These are phyloP conservation scores for Neurospora terricola DNA, from an alignment of 495 filamentous ascomycete species.

Conservation along the genomic window DNA sequence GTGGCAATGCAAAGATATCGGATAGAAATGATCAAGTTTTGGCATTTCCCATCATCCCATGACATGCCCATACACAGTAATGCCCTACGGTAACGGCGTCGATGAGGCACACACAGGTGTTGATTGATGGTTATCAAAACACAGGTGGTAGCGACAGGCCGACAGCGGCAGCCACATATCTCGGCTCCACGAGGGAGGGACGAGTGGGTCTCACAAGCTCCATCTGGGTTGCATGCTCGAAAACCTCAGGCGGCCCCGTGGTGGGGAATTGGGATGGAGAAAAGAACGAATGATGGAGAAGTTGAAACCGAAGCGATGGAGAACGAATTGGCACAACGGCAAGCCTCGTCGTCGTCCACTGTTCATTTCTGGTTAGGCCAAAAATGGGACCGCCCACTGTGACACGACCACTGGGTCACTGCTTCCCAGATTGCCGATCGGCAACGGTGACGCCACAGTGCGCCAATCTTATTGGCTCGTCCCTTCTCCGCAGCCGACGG, in stretches of 20 bases:
- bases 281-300: neutral
- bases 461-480: slow-evolving; percentile 2
- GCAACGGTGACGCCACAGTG: slow-evolving; percentile 12
- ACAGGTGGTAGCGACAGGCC: neutral
- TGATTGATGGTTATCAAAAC: neutral
- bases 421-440: slow-evolving; percentile 10
- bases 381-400: neutral
- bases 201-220: neutral
- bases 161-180: neutral
- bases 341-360: neutral
- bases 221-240: neutral
- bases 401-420: neutral
- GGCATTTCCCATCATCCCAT: neutral
- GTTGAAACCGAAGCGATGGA: neutral
- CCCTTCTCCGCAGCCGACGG: neutral
- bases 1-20: neutral
- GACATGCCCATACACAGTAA: neutral
- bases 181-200: neutral
- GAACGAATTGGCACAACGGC: neutral
- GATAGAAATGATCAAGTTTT: neutral
- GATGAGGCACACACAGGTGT: neutral
- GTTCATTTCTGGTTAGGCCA: neutral
- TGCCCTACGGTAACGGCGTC: neutral
- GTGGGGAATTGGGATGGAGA: neutral
- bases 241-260: neutral